Evolutionary conservation across 23 red algal genomes (phyloP), one percentile per base, ranked within the genome.

Genomic region (Gracilaria domingensis): DNA sequence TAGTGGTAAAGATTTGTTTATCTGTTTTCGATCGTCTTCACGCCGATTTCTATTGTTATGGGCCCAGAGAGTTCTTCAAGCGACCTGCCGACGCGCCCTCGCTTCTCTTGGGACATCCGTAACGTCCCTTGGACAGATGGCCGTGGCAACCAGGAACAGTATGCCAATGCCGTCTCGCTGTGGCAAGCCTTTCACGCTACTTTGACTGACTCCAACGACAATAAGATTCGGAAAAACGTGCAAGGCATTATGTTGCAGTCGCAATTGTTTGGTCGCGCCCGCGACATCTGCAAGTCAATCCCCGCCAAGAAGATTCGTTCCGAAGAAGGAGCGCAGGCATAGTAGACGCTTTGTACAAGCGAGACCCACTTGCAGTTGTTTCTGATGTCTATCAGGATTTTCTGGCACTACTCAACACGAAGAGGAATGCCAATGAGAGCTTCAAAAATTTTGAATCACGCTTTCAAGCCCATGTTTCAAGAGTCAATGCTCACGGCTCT

Each of bases 341-440:
- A 17, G 84, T 88, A 0, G 30, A 88, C 0, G 84, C 65, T 14
- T 29, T 77, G 44, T 88, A 88, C 66, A 75, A 55, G 7, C 16
- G 37, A 38, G 84, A 88, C 24, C 67, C 66, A 23, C 51, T 88
- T 25, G 44, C 84, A 0, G 47, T 88, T 4, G 71, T 77, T 8
- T 88, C 84, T 0, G 84, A 88, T 13, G 45, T 53, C 17, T 80
- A 20, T 80, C 44, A 80, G 33, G 45, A 53, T 17, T 54, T 80
- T 23, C 44, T 59, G 23, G n/a, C 39, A 17, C 44, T 47, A 4
- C 14, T 54, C 17, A 0, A 45, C 12, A 53, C 75, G 16, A 80
- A 18, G n/a, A 11, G 75, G 0, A 25, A 25, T 5, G 6, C 8
- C 37, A 80, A 53, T 20, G 75, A 80, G 0, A n/a, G 17, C 12